Conservation (phyloP, 2,329 filamentous ascomycete genomes). For the Microcyclosporella mali region DNA sequence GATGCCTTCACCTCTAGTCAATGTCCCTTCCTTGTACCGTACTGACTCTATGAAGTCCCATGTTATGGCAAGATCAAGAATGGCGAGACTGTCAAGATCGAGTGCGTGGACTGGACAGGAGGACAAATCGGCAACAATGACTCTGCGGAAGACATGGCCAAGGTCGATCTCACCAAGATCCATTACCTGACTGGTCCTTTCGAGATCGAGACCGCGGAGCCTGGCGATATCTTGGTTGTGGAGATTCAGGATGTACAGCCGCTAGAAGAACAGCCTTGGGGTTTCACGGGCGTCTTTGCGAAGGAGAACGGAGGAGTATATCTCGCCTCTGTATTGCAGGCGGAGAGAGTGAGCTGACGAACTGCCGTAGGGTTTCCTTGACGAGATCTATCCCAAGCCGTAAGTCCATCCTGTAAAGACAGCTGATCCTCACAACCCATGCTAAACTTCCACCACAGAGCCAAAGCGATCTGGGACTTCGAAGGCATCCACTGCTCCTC, state of each 20-base stretch:
- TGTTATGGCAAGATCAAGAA: slow-evolving; percentile 66
- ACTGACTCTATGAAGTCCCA: slow-evolving; percentile 57
- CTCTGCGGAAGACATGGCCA: slow-evolving; percentile 76
- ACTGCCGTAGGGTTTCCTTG: slow-evolving; percentile 56
- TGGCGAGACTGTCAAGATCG: slow-evolving; percentile 85
- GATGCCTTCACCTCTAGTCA: slow-evolving; percentile 20
- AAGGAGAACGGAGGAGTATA: slow-evolving; percentile 66
- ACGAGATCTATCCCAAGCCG: slow-evolving; percentile 78
- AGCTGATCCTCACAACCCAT: neutral
- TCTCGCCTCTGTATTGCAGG: too few species aligned
- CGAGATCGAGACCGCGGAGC: slow-evolving; percentile 74
- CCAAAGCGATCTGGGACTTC: slow-evolving; percentile 71
- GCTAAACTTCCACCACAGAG: slow-evolving; percentile 39
- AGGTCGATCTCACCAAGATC: slow-evolving; percentile 75
- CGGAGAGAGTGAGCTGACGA: too few species aligned
- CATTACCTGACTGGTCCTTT: slow-evolving; percentile 90
- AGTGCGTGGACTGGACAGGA: slow-evolving; percentile 70
- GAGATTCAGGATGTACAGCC: slow-evolving; percentile 94
- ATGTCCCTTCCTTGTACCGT: slow-evolving; percentile 1
- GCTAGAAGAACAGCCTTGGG: slow-evolving; percentile 79
- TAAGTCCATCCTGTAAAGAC: slow-evolving; percentile 40
- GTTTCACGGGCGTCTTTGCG: slow-evolving; percentile 78
- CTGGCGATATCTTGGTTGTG: slow-evolving; percentile 76
- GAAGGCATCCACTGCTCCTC: slow-evolving; percentile 76
- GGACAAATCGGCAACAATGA: slow-evolving; percentile 88